A percentile compares a stretch with the other conserved stretches of the same genome.
phyloP scores from a whole-genome alignment of 257 asterid species.

The Thymus quinquecostatus region DNA sequence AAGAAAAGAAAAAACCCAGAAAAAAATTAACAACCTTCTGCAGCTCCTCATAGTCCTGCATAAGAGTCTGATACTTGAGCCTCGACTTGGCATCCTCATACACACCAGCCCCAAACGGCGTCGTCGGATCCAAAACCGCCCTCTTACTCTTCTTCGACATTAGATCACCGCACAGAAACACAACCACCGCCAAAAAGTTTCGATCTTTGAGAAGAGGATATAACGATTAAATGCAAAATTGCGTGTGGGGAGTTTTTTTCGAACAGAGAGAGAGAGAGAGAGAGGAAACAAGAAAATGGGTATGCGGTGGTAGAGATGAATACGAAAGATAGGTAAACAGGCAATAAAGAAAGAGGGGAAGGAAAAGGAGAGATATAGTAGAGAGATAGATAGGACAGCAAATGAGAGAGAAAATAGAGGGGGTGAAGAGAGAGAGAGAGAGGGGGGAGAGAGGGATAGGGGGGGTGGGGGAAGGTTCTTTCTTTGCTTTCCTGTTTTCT shows the following conservation, averaged over 20 bases:
- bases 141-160: slow-evolving; percentile 74
- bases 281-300: slow-evolving; percentile 33
- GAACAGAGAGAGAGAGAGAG: slow-evolving; percentile 11
- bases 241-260: neutral
- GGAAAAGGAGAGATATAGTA: slow-evolving; percentile 27
- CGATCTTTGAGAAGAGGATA: slow-evolving; percentile 41
- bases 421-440: slow-evolving; percentile 8
- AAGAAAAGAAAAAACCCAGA: slow-evolving; percentile 23
- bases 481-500: slow-evolving; percentile 61
- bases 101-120: slow-evolving; percentile 36
- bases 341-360: slow-evolving; percentile 41
- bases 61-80: slow-evolving; percentile 59
- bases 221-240: neutral
- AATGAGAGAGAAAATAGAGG: slow-evolving; percentile 37
- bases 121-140: slow-evolving; percentile 40
- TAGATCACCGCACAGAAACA: slow-evolving; percentile 45
- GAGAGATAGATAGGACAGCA: slow-evolving; percentile 42
- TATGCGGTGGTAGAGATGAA: slow-evolving; percentile 31
- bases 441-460: slow-evolving; percentile 23
- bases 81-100: slow-evolving; percentile 52
- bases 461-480: slow-evolving; percentile 53
- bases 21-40: slow-evolving; percentile 48
- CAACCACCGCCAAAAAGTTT: slow-evolving; percentile 10
- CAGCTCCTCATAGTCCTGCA: slow-evolving; percentile 74
- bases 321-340: slow-evolving; percentile 28